Percentiles rank a stretch among this genome's conserved stretches.
phyloP scores from a whole-genome alignment of 2,329 filamentous ascomycete genomes.

The Cytospora paraplurivora region DNA sequence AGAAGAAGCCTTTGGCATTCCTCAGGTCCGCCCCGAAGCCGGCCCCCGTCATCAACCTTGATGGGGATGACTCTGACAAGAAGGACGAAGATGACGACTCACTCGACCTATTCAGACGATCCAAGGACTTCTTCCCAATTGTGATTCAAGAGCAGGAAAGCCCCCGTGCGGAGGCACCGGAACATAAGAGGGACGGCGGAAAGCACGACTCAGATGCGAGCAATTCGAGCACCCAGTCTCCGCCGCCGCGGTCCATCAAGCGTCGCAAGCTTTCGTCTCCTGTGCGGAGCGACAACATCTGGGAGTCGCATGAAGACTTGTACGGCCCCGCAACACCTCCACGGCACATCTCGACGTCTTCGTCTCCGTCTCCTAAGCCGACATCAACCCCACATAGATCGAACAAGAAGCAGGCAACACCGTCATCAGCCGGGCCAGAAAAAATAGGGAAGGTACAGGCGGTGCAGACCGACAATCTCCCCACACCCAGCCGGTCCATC shows the following conservation, averaged over 20 bases:
- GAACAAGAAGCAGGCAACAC: conserved; percentile 4
- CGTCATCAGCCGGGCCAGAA: background rate
- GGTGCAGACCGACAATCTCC: conserved; percentile 12
- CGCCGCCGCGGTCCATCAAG: conserved; percentile 17
- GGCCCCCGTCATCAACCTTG: background rate
- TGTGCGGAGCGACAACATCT: background rate
- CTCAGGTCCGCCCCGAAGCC: conserved; percentile 26
- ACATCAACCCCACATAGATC: background rate
- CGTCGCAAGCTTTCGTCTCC: conserved; percentile 25
- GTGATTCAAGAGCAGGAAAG: conserved; percentile 33
- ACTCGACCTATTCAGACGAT: conserved; percentile 53
- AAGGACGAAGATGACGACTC: conserved; percentile 35
- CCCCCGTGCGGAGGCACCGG: conserved; percentile 16
- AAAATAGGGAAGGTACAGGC: conserved; percentile 29
- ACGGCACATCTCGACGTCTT: conserved; percentile 4
- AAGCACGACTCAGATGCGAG: conserved; percentile 30
- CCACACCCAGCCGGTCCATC: conserved; percentile 20
- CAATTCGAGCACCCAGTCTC: conserved; percentile 1
- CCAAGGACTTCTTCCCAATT: conserved; percentile 52
- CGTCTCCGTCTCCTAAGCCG: background rate
- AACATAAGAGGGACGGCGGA: conserved; percentile 9
- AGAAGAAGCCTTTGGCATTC: conserved; percentile 34
- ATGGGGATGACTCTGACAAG: conserved; percentile 1
- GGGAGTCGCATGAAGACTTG: conserved; percentile 21
- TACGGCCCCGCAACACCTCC: conserved; percentile 27